Conservation (phyloP, 2,329 filamentous ascomycete species). For the Biscogniauxia sp. region DNA sequence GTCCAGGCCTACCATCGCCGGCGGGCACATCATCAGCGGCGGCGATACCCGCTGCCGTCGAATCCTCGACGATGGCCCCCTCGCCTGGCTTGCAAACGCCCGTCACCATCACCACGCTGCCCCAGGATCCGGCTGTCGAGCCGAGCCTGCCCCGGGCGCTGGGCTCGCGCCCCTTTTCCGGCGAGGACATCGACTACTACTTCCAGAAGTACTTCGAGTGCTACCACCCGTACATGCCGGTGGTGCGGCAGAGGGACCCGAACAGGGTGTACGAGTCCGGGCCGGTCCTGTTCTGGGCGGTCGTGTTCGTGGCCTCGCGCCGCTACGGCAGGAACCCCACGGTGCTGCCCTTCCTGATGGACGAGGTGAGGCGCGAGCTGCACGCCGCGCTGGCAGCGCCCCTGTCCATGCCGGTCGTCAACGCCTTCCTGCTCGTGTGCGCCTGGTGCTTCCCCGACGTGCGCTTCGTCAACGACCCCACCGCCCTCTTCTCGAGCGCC, state of each 20-base stretch:
- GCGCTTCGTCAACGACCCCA: conserved; percentile 51
- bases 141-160: conserved; percentile 41
- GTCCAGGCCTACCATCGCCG: conserved; percentile 21
- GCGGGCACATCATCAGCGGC: conserved; percentile 14
- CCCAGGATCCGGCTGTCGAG: conserved; percentile 18
- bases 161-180: conserved; percentile 46
- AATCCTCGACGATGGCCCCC: conserved; percentile 21
- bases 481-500: conserved; percentile 44
- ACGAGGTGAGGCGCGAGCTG: conserved; percentile 46
- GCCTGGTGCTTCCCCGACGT: conserved; percentile 52
- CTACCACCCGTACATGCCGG: conserved; percentile 52
- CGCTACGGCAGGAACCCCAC: conserved; percentile 45
- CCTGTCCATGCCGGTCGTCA: conserved; percentile 47
- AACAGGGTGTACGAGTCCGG: conserved; percentile 49
- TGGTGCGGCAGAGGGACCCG: conserved; percentile 48
- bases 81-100: conserved; percentile 30
- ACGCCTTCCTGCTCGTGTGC: conserved; percentile 50
- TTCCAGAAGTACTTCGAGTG: conserved; percentile 54
- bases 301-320: conserved; percentile 49
- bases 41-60: conserved; percentile 6
- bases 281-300: conserved; percentile 53
- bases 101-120: conserved; percentile 20
- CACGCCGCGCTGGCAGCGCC: conserved; percentile 44
- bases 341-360: conserved; percentile 44
- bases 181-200: conserved; percentile 54